Evolutionary conservation across 441 rosid genomes (phyloP).

Genomic region (Euphorbia schlechtendalii): DNA sequence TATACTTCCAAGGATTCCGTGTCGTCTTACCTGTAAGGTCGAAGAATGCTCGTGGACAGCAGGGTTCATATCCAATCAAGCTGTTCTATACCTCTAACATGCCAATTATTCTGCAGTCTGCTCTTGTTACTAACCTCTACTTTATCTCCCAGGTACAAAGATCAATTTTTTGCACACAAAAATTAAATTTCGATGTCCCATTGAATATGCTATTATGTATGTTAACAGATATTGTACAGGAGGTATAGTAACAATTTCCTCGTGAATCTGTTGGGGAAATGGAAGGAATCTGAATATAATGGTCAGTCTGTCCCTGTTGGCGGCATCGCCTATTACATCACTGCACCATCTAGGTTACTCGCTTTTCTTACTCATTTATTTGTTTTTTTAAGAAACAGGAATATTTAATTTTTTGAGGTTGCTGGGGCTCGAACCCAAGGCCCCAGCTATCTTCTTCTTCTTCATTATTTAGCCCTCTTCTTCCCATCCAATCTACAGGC

Average conservation of each 20-base stretch:
- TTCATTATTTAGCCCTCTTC: background rate
- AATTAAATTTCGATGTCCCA: background rate
- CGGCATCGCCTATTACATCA: conserved; percentile 76
- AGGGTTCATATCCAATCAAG: conserved; percentile 86
- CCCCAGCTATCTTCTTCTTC: too few relatives aligned
- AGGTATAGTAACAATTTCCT: conserved; percentile 68
- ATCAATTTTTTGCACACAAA: background rate
- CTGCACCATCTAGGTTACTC: conserved; percentile 73
- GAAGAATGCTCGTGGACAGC: too few relatives aligned
- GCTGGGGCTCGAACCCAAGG: too few relatives aligned
- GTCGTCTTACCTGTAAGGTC: too few relatives aligned
- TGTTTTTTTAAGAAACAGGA: too few relatives aligned
- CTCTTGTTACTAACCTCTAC: conserved; percentile 86
- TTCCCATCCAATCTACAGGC: background rate
- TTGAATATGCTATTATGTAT: background rate
- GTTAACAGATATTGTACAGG: conserved; percentile 59
- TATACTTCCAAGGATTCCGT: too few relatives aligned
- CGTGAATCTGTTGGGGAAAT: conserved; percentile 71
- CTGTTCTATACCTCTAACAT: conserved; percentile 80
- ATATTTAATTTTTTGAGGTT: too few relatives aligned
- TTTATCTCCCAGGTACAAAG: conserved; percentile 79
- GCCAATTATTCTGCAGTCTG: conserved; percentile 86
- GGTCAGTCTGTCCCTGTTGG: conserved; percentile 88
- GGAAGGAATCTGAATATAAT: conserved; percentile 86
- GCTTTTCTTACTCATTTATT: too few relatives aligned